These are phyloP conservation scores for Echites panduratus DNA, from an alignment of 257 asterid genomes.

Conservation along the genomic window DNA sequence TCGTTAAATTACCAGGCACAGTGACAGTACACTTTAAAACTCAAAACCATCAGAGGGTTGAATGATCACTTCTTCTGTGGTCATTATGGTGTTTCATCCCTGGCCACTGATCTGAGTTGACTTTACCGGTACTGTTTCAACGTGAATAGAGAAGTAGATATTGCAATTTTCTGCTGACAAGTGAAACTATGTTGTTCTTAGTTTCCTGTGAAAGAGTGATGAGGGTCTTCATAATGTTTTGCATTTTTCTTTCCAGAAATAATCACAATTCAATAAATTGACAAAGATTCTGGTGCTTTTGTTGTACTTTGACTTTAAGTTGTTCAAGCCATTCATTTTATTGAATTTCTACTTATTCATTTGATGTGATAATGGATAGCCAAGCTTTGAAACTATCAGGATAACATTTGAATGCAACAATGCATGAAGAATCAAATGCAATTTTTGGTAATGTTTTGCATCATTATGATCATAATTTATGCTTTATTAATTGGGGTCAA, in stretches of 20 bases:
- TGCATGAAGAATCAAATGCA: not conserved
- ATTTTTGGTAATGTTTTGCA: not conserved
- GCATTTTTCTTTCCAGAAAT: not conserved
- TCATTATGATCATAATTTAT: not conserved
- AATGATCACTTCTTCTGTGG: not conserved
- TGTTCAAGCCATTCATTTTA: not conserved
- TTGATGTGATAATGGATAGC: not conserved
- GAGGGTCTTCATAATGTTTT: not conserved
- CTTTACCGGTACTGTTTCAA: not conserved
- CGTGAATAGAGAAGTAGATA: not conserved
- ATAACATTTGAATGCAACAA: not conserved
- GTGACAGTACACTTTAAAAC: not conserved
- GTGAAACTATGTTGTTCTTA: not conserved
- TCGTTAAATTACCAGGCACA: not conserved
- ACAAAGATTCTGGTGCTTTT: not conserved
- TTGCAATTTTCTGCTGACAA: not conserved
- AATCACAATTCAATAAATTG: not conserved
- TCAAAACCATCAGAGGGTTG: not conserved
- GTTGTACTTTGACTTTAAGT: not conserved
- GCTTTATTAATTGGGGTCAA: not conserved
- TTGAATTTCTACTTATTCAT: not conserved
- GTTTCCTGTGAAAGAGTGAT: not conserved
- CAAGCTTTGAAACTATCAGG: not conserved
- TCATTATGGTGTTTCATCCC: not conserved
- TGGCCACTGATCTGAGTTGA: not conserved